These are phyloP conservation scores for Amanita brunnescens DNA, from an alignment of 768 basidiomycete genomes.

Conservation along the genomic window DNA sequence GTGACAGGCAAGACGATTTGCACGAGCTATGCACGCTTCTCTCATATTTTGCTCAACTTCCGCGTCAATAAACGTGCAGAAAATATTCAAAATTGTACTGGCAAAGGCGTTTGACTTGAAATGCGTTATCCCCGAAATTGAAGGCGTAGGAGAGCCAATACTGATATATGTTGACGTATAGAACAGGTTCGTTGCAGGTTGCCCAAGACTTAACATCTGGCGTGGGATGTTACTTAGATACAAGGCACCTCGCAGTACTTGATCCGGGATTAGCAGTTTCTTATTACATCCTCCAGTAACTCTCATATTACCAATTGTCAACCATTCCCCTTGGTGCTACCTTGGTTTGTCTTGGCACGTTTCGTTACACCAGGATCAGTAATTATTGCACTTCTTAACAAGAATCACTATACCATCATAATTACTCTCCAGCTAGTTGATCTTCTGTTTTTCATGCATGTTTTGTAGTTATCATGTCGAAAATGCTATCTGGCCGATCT, in stretches of 20 bases:
- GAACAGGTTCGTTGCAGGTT: background rate
- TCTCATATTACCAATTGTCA: background rate
- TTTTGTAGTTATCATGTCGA: background rate
- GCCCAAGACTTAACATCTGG: background rate
- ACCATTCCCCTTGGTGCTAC: background rate
- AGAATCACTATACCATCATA: conserved; percentile 3
- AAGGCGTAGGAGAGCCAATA: conserved; percentile 92
- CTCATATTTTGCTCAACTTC: conserved; percentile 98
- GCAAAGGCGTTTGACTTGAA: conserved; percentile 98
- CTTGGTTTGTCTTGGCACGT: background rate
- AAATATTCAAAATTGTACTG: conserved; percentile 97
- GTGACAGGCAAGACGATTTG: conserved; percentile 87
- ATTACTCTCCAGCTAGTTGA: conserved; percentile 6
- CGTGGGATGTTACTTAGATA: background rate
- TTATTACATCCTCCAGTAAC: background rate
- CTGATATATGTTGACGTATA: conserved; percentile 86
- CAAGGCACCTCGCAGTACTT: background rate
- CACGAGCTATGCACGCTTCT: conserved; percentile 99
- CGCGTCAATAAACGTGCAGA: conserved; percentile 99
- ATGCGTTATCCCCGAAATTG: conserved; percentile 97
- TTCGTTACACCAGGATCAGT: background rate
- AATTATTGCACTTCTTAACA: conserved; percentile 2
- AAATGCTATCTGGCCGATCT: background rate
- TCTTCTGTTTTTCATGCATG: conserved; percentile 3
- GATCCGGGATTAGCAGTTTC: background rate